phyloP scores from a whole-genome alignment of 495 filamentous ascomycete genomes.

The Pyrenula massariospora region DNA sequence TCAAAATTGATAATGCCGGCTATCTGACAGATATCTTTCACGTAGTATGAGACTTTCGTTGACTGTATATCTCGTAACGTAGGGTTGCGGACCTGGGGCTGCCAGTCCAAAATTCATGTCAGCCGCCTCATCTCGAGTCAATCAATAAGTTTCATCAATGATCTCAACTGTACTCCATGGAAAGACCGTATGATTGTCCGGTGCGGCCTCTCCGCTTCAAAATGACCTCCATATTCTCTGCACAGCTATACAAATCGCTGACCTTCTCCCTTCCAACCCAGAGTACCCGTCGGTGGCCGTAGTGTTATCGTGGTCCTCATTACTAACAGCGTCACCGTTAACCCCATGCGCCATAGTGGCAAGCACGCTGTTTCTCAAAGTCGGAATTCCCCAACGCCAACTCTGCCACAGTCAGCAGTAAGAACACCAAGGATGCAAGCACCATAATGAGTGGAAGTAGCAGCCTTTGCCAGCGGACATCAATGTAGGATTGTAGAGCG shows the following conservation, averaged over 20 bases:
- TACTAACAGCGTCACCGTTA: background rate
- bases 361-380: background rate
- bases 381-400: background rate
- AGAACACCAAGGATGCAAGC: slow-evolving; percentile 15
- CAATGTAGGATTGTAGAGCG: slow-evolving; percentile 17
- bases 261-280: background rate
- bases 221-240: background rate
- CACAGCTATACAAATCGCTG: background rate
- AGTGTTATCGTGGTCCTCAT: background rate
- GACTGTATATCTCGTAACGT: no score
- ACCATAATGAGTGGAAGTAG: slow-evolving; percentile 20
- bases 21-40: no score
- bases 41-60: no score
- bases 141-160: no score
- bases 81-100: no score
- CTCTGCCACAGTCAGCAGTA: slow-evolving; percentile 15
- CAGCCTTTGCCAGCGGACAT: slow-evolving; percentile 29
- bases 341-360: background rate
- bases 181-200: background rate
- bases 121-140: no score
- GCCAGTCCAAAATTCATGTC: no score
- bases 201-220: background rate
- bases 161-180: no score
- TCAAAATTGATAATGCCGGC: no score
- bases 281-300: background rate